Evolutionary conservation across 768 basidiomycete species (phyloP).

Genomic region (Amylocystis lapponica): DNA sequence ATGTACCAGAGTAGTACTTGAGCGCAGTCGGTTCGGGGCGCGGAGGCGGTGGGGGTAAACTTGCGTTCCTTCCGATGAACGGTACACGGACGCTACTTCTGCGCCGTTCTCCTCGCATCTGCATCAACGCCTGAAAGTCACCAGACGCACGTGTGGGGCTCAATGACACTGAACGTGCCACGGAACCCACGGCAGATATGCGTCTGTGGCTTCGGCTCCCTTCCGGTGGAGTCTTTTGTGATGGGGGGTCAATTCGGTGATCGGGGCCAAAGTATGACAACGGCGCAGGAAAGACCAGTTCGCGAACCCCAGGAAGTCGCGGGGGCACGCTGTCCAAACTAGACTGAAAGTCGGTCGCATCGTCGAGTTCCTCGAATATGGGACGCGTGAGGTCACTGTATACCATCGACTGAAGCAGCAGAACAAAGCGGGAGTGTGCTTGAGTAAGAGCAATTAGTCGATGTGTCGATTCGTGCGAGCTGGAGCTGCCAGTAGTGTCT

Average conservation of each 20-base stretch:
- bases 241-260: background rate
- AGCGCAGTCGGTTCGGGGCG: constrained; percentile 40
- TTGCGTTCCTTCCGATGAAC: constrained; percentile 33
- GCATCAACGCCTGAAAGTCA: constrained; percentile 8
- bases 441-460: constrained; percentile 45
- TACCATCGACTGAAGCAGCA: constrained; percentile 66
- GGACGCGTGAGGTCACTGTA: constrained; percentile 46
- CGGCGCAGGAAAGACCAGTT: constrained; percentile 73
- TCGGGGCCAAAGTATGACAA: constrained; percentile 40
- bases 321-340: constrained; percentile 12
- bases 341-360: constrained; percentile 16
- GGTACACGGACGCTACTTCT: constrained; percentile 21
- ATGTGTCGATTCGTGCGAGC: constrained; percentile 26
- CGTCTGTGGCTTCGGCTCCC: background rate
- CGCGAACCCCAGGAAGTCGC: constrained; percentile 33
- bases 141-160: constrained; percentile 12
- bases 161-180: constrained; percentile 8
- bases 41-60: constrained; percentile 39
- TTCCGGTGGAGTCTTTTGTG: background rate
- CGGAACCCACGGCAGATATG: constrained; percentile 3
- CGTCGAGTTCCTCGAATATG: constrained; percentile 24
- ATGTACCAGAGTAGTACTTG: constrained; percentile 41
- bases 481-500: constrained; percentile 17
- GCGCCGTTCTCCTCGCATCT: constrained; percentile 10
- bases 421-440: constrained; percentile 70